Evolutionary conservation across 169 alveolate species (phyloP).

Genomic region (Eimeria sp.): DNA sequence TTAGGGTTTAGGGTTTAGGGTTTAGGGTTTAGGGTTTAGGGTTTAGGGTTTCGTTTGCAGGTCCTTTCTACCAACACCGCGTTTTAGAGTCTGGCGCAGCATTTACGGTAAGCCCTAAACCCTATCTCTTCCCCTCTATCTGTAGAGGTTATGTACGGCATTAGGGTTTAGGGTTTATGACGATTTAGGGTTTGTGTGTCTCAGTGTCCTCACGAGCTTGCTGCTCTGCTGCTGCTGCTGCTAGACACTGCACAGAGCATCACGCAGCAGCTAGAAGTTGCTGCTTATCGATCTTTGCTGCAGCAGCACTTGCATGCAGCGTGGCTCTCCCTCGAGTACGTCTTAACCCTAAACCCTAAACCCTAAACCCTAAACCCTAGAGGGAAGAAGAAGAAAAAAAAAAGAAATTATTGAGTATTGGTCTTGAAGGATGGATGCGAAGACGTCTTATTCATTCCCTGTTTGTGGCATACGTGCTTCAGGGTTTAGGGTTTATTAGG

Average conservation of each 20-base stretch:
- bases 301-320: conserved; percentile 59
- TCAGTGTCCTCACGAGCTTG: conserved; percentile 70
- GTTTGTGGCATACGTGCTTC: background rate
- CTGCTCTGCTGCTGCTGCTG: conserved; percentile 62
- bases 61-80: conserved; percentile 27
- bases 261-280: conserved; percentile 51
- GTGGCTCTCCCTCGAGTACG: background rate
- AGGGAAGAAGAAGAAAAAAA: background rate
- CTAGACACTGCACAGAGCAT: background rate
- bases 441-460: background rate
- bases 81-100: conserved; percentile 43
- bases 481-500: conserved; percentile 30
- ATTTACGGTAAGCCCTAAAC: conserved; percentile 52
- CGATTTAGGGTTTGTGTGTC: conserved; percentile 35
- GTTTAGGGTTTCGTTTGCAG: background rate
- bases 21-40: background rate
- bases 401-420: background rate
- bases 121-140: background rate
- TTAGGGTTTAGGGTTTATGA: conserved; percentile 5
- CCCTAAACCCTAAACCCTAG: conserved; percentile 43
- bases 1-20: conserved; percentile 25
- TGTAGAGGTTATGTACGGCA: too few relatives aligned
- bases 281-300: conserved; percentile 11
- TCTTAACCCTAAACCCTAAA: conserved; percentile 24
- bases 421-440: background rate